Conservation (phyloP, 2,329 filamentous ascomycete species). For the Ceratocystis variospora region DNA sequence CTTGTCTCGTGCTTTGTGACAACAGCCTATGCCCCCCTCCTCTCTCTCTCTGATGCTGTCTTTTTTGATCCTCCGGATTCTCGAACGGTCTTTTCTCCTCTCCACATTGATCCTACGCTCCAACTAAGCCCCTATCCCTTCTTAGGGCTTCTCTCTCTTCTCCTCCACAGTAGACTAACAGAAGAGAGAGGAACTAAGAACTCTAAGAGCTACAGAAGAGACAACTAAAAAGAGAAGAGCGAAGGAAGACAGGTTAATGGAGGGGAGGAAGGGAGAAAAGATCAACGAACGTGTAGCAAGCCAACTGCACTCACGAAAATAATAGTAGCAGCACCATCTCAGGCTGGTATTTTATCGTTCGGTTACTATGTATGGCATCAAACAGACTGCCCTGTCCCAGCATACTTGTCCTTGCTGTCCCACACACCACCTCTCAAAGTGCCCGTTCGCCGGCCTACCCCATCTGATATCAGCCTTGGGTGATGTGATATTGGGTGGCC, state of each 20-base stretch:
- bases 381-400: no score
- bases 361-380: no score
- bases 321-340: background rate
- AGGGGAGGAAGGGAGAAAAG: background rate
- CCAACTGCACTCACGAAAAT: no score
- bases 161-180: conserved; percentile 11
- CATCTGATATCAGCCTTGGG: background rate
- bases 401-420: no score
- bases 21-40: background rate
- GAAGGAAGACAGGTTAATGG: background rate
- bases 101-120: conserved; percentile 7
- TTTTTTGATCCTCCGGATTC: conserved; percentile 15
- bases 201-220: background rate
- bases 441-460: background rate
- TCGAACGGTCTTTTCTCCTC: conserved; percentile 16
- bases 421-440: background rate
- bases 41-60: background rate
- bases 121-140: conserved; percentile 4
- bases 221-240: background rate
- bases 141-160: conserved; percentile 5
- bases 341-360: no score
- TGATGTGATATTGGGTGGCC: background rate
- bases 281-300: background rate
- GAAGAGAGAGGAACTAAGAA: background rate
- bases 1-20: background rate